Evolutionary conservation across 192 early-diverging fungal species (phyloP).

Genomic region (Backusella psychrophila): DNA sequence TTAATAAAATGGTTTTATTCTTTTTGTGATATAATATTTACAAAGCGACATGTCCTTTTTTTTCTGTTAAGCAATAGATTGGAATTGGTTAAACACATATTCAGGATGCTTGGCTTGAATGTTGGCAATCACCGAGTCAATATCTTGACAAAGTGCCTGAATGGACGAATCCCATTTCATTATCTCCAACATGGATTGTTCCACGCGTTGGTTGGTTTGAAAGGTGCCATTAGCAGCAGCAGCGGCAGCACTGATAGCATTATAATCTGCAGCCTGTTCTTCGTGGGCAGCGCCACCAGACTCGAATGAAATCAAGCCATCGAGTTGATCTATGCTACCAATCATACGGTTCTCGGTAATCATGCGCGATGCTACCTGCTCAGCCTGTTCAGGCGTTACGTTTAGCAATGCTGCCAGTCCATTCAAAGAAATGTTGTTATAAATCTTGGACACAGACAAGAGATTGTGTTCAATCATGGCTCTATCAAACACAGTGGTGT

Average conservation of each 20-base stretch:
- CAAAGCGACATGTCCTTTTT: no score
- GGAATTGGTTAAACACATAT: conserved; percentile 19
- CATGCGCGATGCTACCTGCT: conserved; percentile 83
- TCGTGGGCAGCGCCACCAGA: conserved; percentile 39
- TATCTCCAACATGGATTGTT: conserved; percentile 42
- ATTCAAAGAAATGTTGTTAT: conserved; percentile 88
- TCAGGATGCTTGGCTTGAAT: conserved; percentile 53
- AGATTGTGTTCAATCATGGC: conserved; percentile 97
- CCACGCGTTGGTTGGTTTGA: conserved; percentile 20
- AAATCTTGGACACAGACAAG: conserved; percentile 84
- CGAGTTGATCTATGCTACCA: conserved; percentile 92
- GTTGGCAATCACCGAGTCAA: conserved; percentile 50
- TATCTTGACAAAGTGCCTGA: conserved; percentile 55
- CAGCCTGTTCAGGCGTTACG: conserved; percentile 78
- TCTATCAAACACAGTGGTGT: conserved; percentile 81
- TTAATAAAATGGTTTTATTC: no score
- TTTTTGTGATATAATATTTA: no score
- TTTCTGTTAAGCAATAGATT: conserved; percentile 9
- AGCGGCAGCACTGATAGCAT: conserved; percentile 27
- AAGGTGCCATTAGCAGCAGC: conserved; percentile 26
- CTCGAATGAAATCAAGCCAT: conserved; percentile 81
- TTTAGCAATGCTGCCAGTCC: conserved; percentile 79
- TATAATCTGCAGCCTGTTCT: conserved; percentile 21
- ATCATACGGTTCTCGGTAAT: conserved; percentile 87
- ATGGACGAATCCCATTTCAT: conserved; percentile 57